These are phyloP conservation scores for Aureobasidium namibiae DNA, from an alignment of 2,329 filamentous ascomycete genomes.

Conservation along the genomic window DNA sequence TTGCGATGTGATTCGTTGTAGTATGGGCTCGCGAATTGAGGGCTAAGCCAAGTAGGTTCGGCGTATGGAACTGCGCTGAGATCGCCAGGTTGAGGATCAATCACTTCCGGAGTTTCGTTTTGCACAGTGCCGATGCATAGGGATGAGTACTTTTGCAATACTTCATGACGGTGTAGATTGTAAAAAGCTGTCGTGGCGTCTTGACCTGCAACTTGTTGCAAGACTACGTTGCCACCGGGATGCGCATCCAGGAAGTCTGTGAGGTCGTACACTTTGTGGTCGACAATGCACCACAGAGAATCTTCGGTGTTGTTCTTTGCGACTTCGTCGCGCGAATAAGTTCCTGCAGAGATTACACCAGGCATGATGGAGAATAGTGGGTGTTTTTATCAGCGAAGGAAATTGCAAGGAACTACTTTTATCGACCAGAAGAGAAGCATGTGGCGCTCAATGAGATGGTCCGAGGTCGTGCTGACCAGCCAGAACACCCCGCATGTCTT, in stretches of 20 bases:
- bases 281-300: constrained; percentile 75
- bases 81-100: constrained; percentile 61
- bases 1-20: constrained; percentile 66
- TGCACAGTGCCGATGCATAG: constrained; percentile 68
- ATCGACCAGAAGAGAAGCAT: background rate
- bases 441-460: background rate
- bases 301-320: constrained; percentile 68
- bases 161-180: constrained; percentile 85
- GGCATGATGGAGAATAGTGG: background rate
- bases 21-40: constrained; percentile 70
- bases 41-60: constrained; percentile 74
- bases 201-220: constrained; percentile 70
- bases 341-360: constrained; percentile 5
- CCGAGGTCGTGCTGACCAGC: background rate
- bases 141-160: constrained; percentile 69
- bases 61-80: constrained; percentile 73
- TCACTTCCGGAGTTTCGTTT: constrained; percentile 66
- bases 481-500: background rate
- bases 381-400: background rate
- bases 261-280: constrained; percentile 80
- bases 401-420: no score
- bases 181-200: constrained; percentile 81
- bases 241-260: constrained; percentile 80
- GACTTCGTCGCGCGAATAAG: constrained; percentile 50
- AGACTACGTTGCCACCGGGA: constrained; percentile 71